These are phyloP conservation scores for Diaporthe australafricana DNA, from an alignment of 2,329 filamentous ascomycete species.

Conservation along the genomic window DNA sequence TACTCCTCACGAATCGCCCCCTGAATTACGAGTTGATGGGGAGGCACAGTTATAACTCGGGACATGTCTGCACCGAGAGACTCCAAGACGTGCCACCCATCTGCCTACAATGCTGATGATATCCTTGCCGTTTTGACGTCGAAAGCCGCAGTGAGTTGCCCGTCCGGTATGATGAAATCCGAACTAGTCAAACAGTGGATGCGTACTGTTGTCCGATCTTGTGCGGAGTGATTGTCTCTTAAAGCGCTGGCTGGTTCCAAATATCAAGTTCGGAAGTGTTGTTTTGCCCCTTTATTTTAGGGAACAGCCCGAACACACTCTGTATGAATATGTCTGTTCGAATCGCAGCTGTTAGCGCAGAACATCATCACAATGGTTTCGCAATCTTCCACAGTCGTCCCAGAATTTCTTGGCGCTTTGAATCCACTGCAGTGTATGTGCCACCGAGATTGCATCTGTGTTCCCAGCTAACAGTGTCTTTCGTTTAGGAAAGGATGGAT, in stretches of 20 bases:
- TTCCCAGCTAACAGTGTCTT: background rate
- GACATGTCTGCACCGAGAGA: background rate
- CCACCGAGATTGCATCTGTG: background rate
- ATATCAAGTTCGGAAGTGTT: background rate
- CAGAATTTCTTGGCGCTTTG: background rate
- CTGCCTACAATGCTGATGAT: too few species aligned
- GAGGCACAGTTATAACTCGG: background rate
- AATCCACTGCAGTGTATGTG: background rate
- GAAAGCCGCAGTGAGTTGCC: background rate
- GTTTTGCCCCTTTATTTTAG: too few species aligned
- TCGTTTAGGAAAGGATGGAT: background rate
- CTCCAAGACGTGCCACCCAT: background rate
- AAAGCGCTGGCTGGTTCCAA: background rate
- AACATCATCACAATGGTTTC: conserved; percentile 1
- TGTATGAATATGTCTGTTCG: background rate
- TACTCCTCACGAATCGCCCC: conserved; percentile 8
- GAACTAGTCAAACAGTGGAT: background rate
- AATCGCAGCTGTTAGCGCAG: background rate
- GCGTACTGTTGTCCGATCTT: too few species aligned
- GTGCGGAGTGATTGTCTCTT: background rate
- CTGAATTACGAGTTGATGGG: background rate
- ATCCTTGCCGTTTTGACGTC: background rate
- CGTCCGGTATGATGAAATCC: background rate
- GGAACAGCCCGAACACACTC: rapidly evolving
- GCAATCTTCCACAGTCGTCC: background rate